These are phyloP conservation scores for Boletus smithii DNA, from an alignment of 1,284 basidiomycete species.

Conservation along the genomic window DNA sequence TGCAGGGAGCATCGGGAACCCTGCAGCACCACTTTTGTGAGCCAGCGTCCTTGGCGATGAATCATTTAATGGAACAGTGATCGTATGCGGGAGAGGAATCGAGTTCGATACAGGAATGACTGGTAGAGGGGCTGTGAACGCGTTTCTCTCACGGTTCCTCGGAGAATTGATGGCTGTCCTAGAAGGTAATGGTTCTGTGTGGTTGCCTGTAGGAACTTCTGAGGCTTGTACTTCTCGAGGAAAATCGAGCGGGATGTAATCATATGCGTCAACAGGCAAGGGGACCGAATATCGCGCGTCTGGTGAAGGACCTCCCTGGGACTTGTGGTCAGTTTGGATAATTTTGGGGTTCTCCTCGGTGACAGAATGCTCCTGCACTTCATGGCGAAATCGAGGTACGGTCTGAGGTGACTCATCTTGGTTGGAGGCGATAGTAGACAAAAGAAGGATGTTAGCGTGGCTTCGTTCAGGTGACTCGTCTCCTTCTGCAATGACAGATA, in stretches of 20 bases:
- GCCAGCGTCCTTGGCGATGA: constrained; percentile 24
- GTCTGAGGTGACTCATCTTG: constrained; percentile 1
- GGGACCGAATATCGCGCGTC: constrained; percentile 2
- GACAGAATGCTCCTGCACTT: background rate
- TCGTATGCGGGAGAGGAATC: constrained; percentile 13
- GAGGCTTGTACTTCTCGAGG: constrained; percentile 19
- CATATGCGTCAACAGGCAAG: constrained; percentile 36
- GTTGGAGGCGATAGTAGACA: constrained; percentile 2
- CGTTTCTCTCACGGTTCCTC: constrained; percentile 16
- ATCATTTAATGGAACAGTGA: constrained; percentile 33
- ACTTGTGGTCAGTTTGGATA: background rate
- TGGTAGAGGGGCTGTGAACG: constrained; percentile 34
- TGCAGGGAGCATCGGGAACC: constrained; percentile 58
- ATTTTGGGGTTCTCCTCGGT: background rate
- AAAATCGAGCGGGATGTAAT: constrained; percentile 38
- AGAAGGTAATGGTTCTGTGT: constrained; percentile 25
- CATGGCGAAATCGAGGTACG: background rate
- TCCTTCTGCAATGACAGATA: constrained; percentile 70
- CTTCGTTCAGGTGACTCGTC: constrained; percentile 54
- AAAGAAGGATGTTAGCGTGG: constrained; percentile 22
- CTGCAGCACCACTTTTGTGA: constrained; percentile 36
- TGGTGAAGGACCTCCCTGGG: background rate
- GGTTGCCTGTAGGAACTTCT: constrained; percentile 4
- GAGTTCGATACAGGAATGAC: constrained; percentile 19
- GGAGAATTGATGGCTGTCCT: constrained; percentile 9